A percentile compares a stretch with the other conserved stretches of the same genome.
These are phyloP conservation scores for Beauveria pseudobassiana DNA, from an alignment of 2,329 filamentous ascomycete genomes.

Conservation along the genomic window DNA sequence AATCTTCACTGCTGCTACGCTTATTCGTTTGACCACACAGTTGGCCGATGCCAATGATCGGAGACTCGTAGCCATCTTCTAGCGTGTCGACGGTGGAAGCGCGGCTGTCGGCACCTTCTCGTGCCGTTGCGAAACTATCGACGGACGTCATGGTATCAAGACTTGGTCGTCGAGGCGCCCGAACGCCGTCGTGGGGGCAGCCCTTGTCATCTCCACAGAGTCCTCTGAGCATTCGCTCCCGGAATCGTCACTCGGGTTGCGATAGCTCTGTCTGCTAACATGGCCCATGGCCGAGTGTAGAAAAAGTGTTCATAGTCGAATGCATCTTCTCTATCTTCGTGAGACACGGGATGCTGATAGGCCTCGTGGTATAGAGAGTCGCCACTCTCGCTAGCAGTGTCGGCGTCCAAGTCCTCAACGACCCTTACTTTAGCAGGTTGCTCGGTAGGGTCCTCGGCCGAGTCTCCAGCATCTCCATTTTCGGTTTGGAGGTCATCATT, in stretches of 20 bases:
- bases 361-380: constrained; percentile 58
- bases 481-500: constrained; percentile 34
- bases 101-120: constrained; percentile 39
- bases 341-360: constrained; percentile 56
- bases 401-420: constrained; percentile 20
- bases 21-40: background rate
- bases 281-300: constrained; percentile 85
- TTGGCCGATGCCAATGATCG: background rate
- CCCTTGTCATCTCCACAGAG: constrained; percentile 55
- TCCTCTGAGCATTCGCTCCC: constrained; percentile 52
- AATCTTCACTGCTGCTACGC: constrained; percentile 12
- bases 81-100: constrained; percentile 16
- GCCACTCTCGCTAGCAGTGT: constrained; percentile 53
- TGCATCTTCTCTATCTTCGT: constrained; percentile 89
- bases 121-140: constrained; percentile 50
- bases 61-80: constrained; percentile 8
- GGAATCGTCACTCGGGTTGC: constrained; percentile 30
- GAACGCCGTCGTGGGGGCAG: constrained; percentile 27
- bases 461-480: constrained; percentile 16
- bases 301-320: constrained; percentile 96
- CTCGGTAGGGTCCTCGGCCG: background rate
- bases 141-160: constrained; percentile 42
- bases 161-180: constrained; percentile 39
- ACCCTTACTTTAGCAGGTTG: background rate
- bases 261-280: constrained; percentile 41